Percentiles rank a stretch among this genome's conserved stretches.
Evolutionary conservation across 2,329 filamentous ascomycete species (phyloP).

Genomic region (Exophiala calicioides): DNA sequence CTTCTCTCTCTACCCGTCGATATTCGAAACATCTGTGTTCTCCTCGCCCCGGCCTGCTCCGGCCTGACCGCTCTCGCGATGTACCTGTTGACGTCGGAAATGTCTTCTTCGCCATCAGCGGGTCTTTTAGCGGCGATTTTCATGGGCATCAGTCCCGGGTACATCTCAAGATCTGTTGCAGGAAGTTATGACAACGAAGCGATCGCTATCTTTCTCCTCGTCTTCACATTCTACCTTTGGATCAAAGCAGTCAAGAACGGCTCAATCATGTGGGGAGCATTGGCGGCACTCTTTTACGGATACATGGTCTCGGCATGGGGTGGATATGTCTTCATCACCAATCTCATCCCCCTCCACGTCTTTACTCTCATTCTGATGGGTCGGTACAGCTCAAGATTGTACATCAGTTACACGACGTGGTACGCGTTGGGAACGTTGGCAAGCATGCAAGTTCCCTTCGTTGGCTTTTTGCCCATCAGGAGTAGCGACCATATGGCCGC

Average conservation of each 20-base stretch:
- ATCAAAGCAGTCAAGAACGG: constrained; percentile 97
- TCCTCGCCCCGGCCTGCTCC: constrained; percentile 91
- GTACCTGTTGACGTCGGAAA: constrained; percentile 95
- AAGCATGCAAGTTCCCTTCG: constrained; percentile 99
- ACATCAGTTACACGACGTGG: constrained; percentile 97
- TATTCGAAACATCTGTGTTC: constrained; percentile 97
- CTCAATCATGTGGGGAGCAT: constrained; percentile 92
- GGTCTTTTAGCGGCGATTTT: constrained; percentile 91
- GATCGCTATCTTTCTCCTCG: constrained; percentile 96
- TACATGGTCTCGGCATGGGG: constrained; percentile 99
- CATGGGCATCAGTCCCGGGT: constrained; percentile 96
- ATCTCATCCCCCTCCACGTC: constrained; percentile 88
- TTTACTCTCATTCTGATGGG: constrained; percentile 97
- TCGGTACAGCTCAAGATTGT: constrained; percentile 87
- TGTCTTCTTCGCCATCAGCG: constrained; percentile 92
- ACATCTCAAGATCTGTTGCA: constrained; percentile 96
- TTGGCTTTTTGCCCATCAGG: constrained; percentile 92
- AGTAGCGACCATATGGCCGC: constrained; percentile 99
- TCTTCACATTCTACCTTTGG: constrained; percentile 98
- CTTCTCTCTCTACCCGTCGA: constrained; percentile 89
- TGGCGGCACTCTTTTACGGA: constrained; percentile 94
- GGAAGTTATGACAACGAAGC: constrained; percentile 99
- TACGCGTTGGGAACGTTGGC: constrained; percentile 93
- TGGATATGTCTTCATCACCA: constrained; percentile 99
- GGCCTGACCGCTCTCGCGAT: constrained; percentile 89